Evolutionary conservation across 2,329 filamentous ascomycete species (phyloP).

Genomic region (Aureobasidium pullulans): DNA sequence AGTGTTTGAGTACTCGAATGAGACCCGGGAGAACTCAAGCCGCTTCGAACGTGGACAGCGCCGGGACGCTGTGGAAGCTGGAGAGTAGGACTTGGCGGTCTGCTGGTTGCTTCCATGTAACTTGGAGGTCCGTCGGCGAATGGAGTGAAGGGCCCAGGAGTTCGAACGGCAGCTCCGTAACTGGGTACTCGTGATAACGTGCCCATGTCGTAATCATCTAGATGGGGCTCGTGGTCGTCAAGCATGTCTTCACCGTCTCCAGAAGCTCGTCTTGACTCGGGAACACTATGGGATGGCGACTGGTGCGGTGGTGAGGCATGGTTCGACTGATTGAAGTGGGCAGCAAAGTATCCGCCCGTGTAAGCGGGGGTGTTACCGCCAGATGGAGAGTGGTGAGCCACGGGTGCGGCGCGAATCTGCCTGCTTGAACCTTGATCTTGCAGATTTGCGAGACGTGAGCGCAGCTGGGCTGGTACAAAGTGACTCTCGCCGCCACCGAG

Average conservation of each 20-base stretch:
- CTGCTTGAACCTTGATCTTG: constrained; percentile 32
- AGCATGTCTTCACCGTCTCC: constrained; percentile 22
- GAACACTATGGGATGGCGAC: constrained; percentile 21
- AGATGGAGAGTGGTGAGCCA: constrained; percentile 25
- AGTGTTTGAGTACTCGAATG: constrained; percentile 11
- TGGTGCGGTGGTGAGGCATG: constrained; percentile 19
- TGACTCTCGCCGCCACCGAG: constrained; percentile 41
- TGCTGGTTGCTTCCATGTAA: constrained; percentile 39
- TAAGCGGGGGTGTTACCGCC: constrained; percentile 24
- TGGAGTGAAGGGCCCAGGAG: constrained; percentile 34
- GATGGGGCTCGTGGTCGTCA: constrained; percentile 13
- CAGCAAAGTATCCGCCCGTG: constrained; percentile 4
- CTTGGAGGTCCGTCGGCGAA: constrained; percentile 36
- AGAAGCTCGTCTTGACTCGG: constrained; percentile 28
- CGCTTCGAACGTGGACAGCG: constrained; percentile 22
- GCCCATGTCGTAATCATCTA: constrained; percentile 37
- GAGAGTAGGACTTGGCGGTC: constrained; percentile 32
- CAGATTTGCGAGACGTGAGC: constrained; percentile 57
- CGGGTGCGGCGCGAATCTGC: constrained; percentile 14
- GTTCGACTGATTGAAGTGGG: not conserved
- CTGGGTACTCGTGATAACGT: constrained; percentile 42
- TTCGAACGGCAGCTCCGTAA: constrained; percentile 44
- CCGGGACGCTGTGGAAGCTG: constrained; percentile 19
- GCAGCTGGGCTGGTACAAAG: constrained; percentile 55
- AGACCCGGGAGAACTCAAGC: constrained; percentile 20